Conservation (phyloP, 306 rosid genomes). For the Ceratonia siliqua region DNA sequence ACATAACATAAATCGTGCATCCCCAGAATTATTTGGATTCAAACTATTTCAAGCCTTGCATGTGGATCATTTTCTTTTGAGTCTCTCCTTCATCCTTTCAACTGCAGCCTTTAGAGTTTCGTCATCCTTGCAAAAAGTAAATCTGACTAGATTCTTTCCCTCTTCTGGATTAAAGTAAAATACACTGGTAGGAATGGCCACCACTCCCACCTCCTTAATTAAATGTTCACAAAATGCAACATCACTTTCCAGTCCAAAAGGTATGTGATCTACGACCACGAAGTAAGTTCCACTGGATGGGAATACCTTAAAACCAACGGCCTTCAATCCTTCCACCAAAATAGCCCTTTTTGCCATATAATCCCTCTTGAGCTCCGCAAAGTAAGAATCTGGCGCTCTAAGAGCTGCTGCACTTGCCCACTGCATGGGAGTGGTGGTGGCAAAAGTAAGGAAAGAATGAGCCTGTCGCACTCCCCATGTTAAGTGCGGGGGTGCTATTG, state of each 20-base stretch:
- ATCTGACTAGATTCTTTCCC: constrained; percentile 85
- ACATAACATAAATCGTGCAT: neutral
- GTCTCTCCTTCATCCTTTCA: constrained; percentile 86
- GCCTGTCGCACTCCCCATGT: constrained; percentile 87
- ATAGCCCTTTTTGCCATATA: constrained; percentile 75
- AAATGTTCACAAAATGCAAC: constrained; percentile 85
- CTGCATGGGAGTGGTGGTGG: constrained; percentile 86
- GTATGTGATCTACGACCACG: constrained; percentile 88
- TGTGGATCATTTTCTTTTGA: constrained; percentile 47
- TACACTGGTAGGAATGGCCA: constrained; percentile 89
- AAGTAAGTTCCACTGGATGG: constrained; percentile 91
- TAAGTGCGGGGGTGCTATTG: constrained; percentile 80
- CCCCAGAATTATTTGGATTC: neutral
- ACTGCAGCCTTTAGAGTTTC: constrained; percentile 84
- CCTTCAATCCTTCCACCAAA: constrained; percentile 79
- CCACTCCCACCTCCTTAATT: constrained; percentile 93
- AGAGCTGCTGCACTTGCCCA: constrained; percentile 86
- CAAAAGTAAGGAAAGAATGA: constrained; percentile 72
- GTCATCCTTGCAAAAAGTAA: constrained; percentile 93
- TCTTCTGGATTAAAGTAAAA: constrained; percentile 93
- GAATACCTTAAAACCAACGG: constrained; percentile 79
- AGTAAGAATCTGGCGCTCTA: constrained; percentile 88
- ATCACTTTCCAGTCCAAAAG: constrained; percentile 82
- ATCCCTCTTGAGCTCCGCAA: constrained; percentile 69
- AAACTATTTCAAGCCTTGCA: neutral